These are phyloP conservation scores for Corylus americana DNA, from an alignment of 306 rosid genomes.

Conservation along the genomic window DNA sequence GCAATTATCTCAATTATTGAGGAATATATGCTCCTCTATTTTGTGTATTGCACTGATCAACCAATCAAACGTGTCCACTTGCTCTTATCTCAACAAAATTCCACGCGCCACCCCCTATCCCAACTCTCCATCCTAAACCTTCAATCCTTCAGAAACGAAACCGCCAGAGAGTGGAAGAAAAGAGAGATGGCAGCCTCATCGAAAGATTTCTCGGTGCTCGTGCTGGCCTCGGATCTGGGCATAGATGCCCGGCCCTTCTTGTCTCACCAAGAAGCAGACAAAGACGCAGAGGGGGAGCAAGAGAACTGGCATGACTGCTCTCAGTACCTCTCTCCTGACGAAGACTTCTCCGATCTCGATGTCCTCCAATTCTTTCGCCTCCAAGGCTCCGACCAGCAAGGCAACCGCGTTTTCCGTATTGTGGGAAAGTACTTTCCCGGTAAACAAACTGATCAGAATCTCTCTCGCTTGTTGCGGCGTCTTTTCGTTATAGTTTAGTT, in stretches of 20 bases:
- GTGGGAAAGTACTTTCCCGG: slow-evolving; percentile 91
- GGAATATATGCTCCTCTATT: not conserved
- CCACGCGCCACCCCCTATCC: not conserved
- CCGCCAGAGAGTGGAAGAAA: not conserved
- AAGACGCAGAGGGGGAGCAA: slow-evolving; percentile 43
- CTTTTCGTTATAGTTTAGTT: not conserved
- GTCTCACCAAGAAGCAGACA: slow-evolving; percentile 17
- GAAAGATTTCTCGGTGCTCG: slow-evolving; percentile 83
- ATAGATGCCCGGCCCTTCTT: slow-evolving; percentile 82
- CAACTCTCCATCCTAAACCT: not conserved
- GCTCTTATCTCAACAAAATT: not conserved
- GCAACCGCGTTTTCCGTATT: slow-evolving; percentile 63
- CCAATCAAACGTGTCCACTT: not conserved
- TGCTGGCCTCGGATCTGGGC: slow-evolving; percentile 70
- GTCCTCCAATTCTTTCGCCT: slow-evolving; percentile 59
- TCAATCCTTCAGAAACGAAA: too few species aligned
- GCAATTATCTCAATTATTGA: too few species aligned
- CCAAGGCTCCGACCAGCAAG: slow-evolving; percentile 71
- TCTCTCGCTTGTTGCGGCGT: not conserved
- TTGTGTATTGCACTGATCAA: not conserved
- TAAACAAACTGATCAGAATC: slow-evolving; percentile 28
- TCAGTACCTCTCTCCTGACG: slow-evolving; percentile 67
- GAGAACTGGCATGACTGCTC: slow-evolving; percentile 87
- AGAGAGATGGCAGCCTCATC: slow-evolving; percentile 62
- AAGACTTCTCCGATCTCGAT: slow-evolving; percentile 95